phyloP scores from a whole-genome alignment of 768 basidiomycete genomes.

The Gyrodon lividus region DNA sequence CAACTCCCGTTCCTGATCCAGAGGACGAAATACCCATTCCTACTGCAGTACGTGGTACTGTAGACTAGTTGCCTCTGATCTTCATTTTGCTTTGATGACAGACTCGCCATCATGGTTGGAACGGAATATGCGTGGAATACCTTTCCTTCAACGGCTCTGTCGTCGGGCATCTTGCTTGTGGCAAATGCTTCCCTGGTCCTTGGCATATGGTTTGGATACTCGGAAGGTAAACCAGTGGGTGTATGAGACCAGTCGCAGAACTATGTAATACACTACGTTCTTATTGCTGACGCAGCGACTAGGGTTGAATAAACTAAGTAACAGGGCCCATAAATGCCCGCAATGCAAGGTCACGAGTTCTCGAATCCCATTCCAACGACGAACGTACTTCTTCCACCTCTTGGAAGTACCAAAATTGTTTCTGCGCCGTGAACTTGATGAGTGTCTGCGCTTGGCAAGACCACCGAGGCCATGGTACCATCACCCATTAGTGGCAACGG shows the following conservation, averaged over 20 bases:
- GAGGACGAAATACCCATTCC: constrained; percentile 63
- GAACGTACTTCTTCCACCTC: constrained; percentile 80
- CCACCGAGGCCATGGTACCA: constrained; percentile 55
- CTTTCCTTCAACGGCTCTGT: constrained; percentile 73
- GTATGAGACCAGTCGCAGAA: not conserved
- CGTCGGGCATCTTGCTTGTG: constrained; percentile 54
- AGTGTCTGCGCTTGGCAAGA: constrained; percentile 69
- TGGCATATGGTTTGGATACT: constrained; percentile 54
- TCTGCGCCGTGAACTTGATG: constrained; percentile 86
- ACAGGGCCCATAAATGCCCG: not conserved
- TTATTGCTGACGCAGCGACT: not conserved
- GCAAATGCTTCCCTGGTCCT: constrained; percentile 52
- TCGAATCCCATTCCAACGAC: constrained; percentile 67
- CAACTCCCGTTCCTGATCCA: constrained; percentile 84
- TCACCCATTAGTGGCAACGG: constrained; percentile 55
- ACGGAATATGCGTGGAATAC: constrained; percentile 90
- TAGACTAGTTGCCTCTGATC: constrained; percentile 1
- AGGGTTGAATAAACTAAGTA: not conserved
- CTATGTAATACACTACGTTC: not conserved
- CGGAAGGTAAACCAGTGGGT: constrained; percentile 34
- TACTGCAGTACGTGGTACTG: constrained; percentile 52
- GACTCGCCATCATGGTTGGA: constrained; percentile 54
- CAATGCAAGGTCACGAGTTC: constrained; percentile 12
- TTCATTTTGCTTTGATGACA: constrained; percentile 30
- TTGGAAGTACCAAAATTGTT: constrained; percentile 75